Conservation (phyloP, 805 yeast species). For the Candida stauntonica region DNA sequence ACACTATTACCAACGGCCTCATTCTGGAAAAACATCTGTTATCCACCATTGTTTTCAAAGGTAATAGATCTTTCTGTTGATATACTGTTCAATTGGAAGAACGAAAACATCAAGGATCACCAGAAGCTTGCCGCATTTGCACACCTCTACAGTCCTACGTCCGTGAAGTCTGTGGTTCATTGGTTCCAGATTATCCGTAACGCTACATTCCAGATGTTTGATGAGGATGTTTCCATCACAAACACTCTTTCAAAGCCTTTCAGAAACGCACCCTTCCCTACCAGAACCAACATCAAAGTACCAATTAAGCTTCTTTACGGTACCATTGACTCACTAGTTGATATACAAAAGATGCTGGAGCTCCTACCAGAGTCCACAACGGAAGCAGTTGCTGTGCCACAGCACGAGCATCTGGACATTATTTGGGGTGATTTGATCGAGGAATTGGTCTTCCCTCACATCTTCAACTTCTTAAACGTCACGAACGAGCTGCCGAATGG, state of each 20-base stretch:
- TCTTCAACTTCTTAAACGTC: constrained; percentile 31
- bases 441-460: constrained; percentile 38
- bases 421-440: constrained; percentile 79
- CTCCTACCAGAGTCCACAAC: constrained; percentile 57
- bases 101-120: constrained; percentile 59
- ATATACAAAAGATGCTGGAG: constrained; percentile 65
- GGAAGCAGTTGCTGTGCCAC: constrained; percentile 50
- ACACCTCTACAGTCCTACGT: constrained; percentile 86
- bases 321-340: constrained; percentile 75
- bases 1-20: constrained; percentile 68
- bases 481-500: constrained; percentile 11
- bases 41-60: constrained; percentile 69
- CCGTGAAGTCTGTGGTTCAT: constrained; percentile 90
- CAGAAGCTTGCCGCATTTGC: constrained; percentile 81
- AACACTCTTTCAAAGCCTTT: constrained; percentile 33
- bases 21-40: constrained; percentile 75
- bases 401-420: constrained; percentile 88
- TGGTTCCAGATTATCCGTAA: constrained; percentile 89
- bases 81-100: constrained; percentile 75
- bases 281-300: constrained; percentile 54
- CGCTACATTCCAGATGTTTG: constrained; percentile 83
- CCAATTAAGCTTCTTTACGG: constrained; percentile 85
- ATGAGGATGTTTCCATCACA: constrained; percentile 48
- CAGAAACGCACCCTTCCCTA: constrained; percentile 44
- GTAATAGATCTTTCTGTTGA: constrained; percentile 69